These are phyloP conservation scores for Dendrocalamus latiflorus DNA, from an alignment of 202 grass and related monocot species.

Conservation along the genomic window DNA sequence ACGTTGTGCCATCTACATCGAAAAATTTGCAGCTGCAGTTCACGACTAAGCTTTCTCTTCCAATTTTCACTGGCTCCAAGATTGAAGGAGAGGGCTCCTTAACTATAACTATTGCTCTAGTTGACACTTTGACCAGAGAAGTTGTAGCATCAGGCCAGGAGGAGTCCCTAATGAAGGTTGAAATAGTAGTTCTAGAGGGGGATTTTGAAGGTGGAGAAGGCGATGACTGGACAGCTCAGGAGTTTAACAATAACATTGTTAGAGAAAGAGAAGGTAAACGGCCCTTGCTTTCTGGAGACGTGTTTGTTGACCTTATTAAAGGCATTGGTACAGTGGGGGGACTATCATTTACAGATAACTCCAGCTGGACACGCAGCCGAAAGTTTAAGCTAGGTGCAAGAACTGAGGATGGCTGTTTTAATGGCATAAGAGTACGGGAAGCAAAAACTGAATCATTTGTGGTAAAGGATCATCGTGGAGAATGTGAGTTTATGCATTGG, in stretches of 20 bases:
- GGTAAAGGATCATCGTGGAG: constrained; percentile 99
- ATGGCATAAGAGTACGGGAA: constrained; percentile 69
- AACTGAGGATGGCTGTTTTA: constrained; percentile 67
- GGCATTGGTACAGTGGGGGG: constrained; percentile 65
- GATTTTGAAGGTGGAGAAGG: constrained; percentile 80
- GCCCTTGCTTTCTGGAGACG: constrained; percentile 75
- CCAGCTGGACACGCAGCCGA: constrained; percentile 92
- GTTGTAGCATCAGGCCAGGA: too few species aligned
- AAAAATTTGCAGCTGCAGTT: too few species aligned
- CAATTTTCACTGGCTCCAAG: too few species aligned
- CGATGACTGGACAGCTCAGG: constrained; percentile 59
- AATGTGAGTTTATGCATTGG: constrained; percentile 15
- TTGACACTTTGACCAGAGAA: too few species aligned
- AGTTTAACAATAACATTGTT: constrained; percentile 88
- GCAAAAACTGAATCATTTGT: constrained; percentile 80
- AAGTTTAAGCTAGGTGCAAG: constrained; percentile 87
- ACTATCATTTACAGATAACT: constrained; percentile 89
- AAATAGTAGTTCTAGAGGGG: constrained; percentile 90
- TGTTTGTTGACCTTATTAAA: constrained; percentile 45
- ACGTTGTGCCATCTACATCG: too few species aligned
- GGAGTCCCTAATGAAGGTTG: too few species aligned
- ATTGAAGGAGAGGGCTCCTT: too few species aligned
- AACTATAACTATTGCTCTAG: too few species aligned
- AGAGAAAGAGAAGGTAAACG: constrained; percentile 89
- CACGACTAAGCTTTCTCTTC: too few species aligned